These are phyloP conservation scores for Novymonas esmeraldas DNA, from an alignment of 208 protist genomes.

Conservation along the genomic window DNA sequence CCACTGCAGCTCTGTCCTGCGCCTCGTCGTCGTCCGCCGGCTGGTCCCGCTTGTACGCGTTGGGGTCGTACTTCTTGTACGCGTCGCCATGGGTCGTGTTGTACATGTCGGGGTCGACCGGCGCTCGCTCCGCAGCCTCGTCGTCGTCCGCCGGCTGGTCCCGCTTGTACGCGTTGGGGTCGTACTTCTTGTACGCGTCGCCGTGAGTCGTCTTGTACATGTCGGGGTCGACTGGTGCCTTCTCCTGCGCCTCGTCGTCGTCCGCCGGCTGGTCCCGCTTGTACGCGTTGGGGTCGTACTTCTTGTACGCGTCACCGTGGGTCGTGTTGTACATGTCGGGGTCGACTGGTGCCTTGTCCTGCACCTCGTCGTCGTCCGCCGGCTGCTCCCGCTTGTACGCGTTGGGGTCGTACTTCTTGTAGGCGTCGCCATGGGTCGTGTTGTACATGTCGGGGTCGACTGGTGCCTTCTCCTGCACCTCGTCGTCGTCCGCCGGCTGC, in stretches of 20 bases:
- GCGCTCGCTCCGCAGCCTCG: neutral
- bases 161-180: conserved; percentile 21
- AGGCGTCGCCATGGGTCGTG: conserved; percentile 13
- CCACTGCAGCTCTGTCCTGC: neutral
- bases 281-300: conserved; percentile 27
- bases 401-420: conserved; percentile 25
- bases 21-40: neutral
- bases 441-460: conserved; percentile 32
- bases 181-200: conserved; percentile 25
- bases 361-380: neutral
- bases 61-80: conserved; percentile 25
- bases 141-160: conserved; percentile 1
- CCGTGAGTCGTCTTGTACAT: conserved; percentile 17
- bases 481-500: conserved; percentile 7
- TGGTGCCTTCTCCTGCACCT: conserved; percentile 12
- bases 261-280: conserved; percentile 5
- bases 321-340: conserved; percentile 32
- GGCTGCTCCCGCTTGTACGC: conserved; percentile 18
- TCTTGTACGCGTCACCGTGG: conserved; percentile 22
- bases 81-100: neutral
- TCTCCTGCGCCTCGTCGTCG: neutral
- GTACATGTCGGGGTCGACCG: conserved; percentile 34
- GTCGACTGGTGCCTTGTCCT: conserved; percentile 11
- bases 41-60: conserved; percentile 12
- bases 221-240: conserved; percentile 21